These are phyloP conservation scores for Striga asiatica DNA, from an alignment of 257 asterid genomes.

Conservation along the genomic window DNA sequence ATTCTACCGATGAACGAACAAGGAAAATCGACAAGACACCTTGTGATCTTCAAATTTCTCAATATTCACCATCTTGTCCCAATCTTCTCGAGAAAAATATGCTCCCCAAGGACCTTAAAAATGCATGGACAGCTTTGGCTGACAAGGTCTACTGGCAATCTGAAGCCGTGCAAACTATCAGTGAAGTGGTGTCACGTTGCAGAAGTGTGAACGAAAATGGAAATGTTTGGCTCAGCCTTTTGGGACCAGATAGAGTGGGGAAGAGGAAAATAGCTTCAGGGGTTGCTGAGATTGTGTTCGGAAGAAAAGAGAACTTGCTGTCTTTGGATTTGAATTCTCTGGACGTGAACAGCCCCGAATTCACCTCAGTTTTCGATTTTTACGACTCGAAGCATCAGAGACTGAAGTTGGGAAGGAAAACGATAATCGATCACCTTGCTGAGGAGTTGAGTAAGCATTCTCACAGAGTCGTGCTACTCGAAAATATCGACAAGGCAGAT, in stretches of 20 bases:
- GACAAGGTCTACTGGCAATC: slow-evolving; percentile 68
- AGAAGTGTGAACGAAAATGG: slow-evolving; percentile 53
- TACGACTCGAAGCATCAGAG: slow-evolving; percentile 24
- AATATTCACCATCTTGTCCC: slow-evolving; percentile 30
- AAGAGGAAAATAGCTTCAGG: slow-evolving; percentile 62
- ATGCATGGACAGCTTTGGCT: slow-evolving; percentile 47
- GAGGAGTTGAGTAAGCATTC: slow-evolving; percentile 59
- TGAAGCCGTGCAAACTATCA: slow-evolving; percentile 51
- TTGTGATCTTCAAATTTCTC: slow-evolving; percentile 22
- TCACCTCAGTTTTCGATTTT: slow-evolving; percentile 31
- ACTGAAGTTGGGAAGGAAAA: slow-evolving; percentile 49
- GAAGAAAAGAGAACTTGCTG: slow-evolving; percentile 36
- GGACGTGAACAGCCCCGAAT: slow-evolving; percentile 18
- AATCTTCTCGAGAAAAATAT: slow-evolving; percentile 26
- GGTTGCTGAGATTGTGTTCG: slow-evolving; percentile 60
- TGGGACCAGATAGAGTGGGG: slow-evolving; percentile 80
- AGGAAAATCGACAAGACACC: slow-evolving; percentile 26
- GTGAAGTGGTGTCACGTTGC: slow-evolving; percentile 43
- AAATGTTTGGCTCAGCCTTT: slow-evolving; percentile 68
- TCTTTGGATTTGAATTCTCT: slow-evolving; percentile 41
- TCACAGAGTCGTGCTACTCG: slow-evolving; percentile 56
- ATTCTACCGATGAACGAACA: slow-evolving; percentile 24
- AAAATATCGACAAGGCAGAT: slow-evolving; percentile 76
- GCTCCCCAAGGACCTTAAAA: slow-evolving; percentile 34
- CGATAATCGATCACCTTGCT: slow-evolving; percentile 58